These are phyloP conservation scores for Suhomyces choctaworum DNA, from an alignment of 1,139 yeast species.

Conservation along the genomic window DNA sequence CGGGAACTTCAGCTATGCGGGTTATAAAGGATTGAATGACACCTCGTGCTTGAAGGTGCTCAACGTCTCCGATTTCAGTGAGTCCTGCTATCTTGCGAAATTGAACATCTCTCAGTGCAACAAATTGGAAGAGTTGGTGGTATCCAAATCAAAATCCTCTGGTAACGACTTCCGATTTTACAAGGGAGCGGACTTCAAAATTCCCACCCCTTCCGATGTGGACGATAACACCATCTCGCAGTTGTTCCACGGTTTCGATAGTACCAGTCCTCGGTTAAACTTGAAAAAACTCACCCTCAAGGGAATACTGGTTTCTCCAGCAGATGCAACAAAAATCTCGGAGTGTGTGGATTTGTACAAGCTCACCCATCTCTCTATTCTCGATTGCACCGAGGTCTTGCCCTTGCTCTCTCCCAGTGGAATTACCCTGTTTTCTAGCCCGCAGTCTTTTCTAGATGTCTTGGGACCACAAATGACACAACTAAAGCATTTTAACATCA, in stretches of 20 bases:
- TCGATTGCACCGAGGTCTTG: conserved; percentile 9
- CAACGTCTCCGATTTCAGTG: conserved; percentile 9
- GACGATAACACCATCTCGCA: conserved; percentile 2
- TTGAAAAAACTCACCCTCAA: conserved; percentile 9
- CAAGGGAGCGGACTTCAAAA: not conserved
- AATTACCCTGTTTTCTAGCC: not conserved
- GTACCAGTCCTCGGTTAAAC: conserved; percentile 10
- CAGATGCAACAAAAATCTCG: conserved; percentile 5
- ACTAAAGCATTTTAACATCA: conserved; percentile 17
- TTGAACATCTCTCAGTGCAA: conserved; percentile 8
- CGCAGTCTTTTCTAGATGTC: conserved; percentile 14
- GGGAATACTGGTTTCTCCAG: conserved; percentile 4
- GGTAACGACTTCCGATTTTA: conserved; percentile 7
- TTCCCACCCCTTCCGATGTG: not conserved
- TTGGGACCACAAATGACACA: conserved; percentile 14
- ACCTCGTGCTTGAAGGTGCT: conserved; percentile 4
- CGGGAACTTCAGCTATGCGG: conserved; percentile 12
- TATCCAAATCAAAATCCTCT: conserved; percentile 10
- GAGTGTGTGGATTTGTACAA: conserved; percentile 4
- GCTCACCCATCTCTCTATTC: conserved; percentile 6
- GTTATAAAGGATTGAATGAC: not conserved
- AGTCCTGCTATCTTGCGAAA: conserved; percentile 3
- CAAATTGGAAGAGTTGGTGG: conserved; percentile 10
- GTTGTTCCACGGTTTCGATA: conserved; percentile 2
- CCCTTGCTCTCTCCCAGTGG: conserved; percentile 1